Evolutionary conservation across 225 moss, liverwort and hornwort genomes (phyloP).

Genomic region (Ulota crispa): DNA sequence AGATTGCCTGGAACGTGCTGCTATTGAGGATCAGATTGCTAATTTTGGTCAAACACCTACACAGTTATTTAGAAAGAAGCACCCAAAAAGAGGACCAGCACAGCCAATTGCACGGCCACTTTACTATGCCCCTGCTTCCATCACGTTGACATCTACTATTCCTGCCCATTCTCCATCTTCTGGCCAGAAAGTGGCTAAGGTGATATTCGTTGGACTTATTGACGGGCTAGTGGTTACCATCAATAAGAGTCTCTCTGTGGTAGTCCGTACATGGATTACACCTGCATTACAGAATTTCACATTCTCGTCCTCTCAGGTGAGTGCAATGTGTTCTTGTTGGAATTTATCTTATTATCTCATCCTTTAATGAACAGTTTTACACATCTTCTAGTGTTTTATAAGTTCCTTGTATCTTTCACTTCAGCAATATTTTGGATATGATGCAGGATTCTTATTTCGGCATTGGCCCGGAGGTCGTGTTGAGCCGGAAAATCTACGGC

Average conservation of each 20-base stretch:
- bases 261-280: constrained; percentile 71
- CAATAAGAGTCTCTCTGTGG: constrained; percentile 59
- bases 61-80: constrained; percentile 70
- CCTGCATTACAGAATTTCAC: constrained; percentile 74
- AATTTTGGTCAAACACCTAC: constrained; percentile 81
- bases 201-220: constrained; percentile 64
- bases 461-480: constrained; percentile 60
- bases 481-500: constrained; percentile 63
- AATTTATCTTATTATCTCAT: not conserved
- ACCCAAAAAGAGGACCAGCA: constrained; percentile 71
- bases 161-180: constrained; percentile 41
- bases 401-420: not conserved
- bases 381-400: not conserved
- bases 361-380: not conserved
- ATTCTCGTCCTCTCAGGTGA: constrained; percentile 77
- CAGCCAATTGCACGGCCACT: constrained; percentile 76
- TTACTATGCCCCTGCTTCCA: constrained; percentile 80
- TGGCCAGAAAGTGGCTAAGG: constrained; percentile 55
- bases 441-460: constrained; percentile 75
- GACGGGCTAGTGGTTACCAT: constrained; percentile 73
- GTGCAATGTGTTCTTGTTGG: not conserved
- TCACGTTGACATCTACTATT: constrained; percentile 64
- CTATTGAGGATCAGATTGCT: constrained; percentile 81
- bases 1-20: constrained; percentile 64
- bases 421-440: constrained; percentile 11